phyloP scores from a whole-genome alignment of 805 yeast genomes.

The Saturnispora galanensis region DNA sequence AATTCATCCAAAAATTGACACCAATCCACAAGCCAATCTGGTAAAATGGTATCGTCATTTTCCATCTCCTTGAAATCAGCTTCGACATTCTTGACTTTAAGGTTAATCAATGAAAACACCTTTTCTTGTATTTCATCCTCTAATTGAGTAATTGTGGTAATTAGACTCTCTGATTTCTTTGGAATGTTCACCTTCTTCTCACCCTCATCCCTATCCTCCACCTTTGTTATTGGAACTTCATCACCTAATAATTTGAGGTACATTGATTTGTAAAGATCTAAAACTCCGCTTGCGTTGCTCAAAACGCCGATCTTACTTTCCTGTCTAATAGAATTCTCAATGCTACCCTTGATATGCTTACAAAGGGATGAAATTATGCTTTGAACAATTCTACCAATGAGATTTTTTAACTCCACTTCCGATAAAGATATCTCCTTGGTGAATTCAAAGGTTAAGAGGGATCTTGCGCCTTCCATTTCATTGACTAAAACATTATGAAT shows the following conservation, averaged over 20 bases:
- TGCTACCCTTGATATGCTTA: conserved; percentile 49
- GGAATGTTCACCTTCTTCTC: conserved; percentile 6
- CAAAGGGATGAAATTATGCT: conserved; percentile 44
- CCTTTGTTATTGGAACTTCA: conserved; percentile 8
- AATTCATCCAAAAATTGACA: conserved; percentile 51
- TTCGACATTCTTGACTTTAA: conserved; percentile 29
- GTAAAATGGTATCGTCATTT: conserved; percentile 56
- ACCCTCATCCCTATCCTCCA: not conserved
- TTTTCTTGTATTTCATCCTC: conserved; percentile 29
- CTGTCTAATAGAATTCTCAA: conserved; percentile 59
- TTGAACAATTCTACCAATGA: conserved; percentile 33
- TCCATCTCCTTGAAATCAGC: conserved; percentile 10
- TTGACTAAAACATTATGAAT: conserved; percentile 78
- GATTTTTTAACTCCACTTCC: conserved; percentile 16
- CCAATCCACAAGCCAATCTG: conserved; percentile 73
- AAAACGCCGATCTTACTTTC: conserved; percentile 50
- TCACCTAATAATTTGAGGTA: conserved; percentile 34
- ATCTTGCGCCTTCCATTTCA: conserved; percentile 67
- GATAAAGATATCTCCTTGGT: conserved; percentile 4
- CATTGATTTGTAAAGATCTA: conserved; percentile 65
- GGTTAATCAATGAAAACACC: conserved; percentile 31
- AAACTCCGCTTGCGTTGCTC: conserved; percentile 48
- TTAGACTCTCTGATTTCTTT: conserved; percentile 6
- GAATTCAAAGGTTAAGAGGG: conserved; percentile 42
- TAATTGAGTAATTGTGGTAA: conserved; percentile 24